Percentiles rank a stretch among this genome's conserved stretches.
phyloP scores from a whole-genome alignment of 2,329 filamentous ascomycete genomes.

The Nigrospora oryzae region DNA sequence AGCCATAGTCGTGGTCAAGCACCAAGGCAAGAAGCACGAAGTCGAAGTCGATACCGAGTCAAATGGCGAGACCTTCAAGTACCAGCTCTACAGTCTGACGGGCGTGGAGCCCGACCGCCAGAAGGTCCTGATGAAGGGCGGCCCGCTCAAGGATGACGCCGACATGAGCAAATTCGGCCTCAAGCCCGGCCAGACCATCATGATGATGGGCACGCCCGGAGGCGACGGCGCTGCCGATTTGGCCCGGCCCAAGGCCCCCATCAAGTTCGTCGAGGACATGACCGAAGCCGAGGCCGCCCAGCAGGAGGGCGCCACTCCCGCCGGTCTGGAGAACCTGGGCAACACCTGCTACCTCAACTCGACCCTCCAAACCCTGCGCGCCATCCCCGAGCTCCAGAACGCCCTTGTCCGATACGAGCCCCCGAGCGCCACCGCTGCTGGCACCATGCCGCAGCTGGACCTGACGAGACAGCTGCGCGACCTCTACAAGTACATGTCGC shows the following conservation, averaged over 20 bases:
- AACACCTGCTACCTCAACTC: slow-evolving; percentile 99
- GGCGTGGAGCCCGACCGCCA: slow-evolving; percentile 94
- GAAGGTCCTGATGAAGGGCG: slow-evolving; percentile 90
- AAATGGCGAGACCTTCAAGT: slow-evolving; percentile 89
- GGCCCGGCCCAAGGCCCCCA: slow-evolving; percentile 66
- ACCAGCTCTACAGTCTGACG: slow-evolving; percentile 89
- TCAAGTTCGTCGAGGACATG: slow-evolving; percentile 96
- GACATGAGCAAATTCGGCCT: slow-evolving; percentile 75
- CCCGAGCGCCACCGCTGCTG: slow-evolving; percentile 12
- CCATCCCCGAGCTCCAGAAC: slow-evolving; percentile 84
- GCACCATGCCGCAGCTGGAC: slow-evolving; percentile 50
- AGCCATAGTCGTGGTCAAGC: slow-evolving; percentile 74
- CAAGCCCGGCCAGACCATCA: slow-evolving; percentile 79
- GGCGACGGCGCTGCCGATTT: slow-evolving; percentile 49
- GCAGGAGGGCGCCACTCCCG: slow-evolving; percentile 75
- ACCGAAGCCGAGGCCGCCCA: slow-evolving; percentile 84
- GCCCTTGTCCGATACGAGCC: slow-evolving; percentile 55
- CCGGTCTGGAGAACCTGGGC: slow-evolving; percentile 83
- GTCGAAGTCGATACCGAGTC: slow-evolving; percentile 81
- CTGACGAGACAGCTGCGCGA: slow-evolving; percentile 70
- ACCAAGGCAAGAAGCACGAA: slow-evolving; percentile 91
- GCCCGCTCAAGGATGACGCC: slow-evolving; percentile 91
- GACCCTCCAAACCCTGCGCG: slow-evolving; percentile 81
- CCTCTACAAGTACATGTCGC: slow-evolving; percentile 81
- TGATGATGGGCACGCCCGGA: slow-evolving; percentile 92